Evolutionary conservation across 352 stramenopile genomes (phyloP), one percentile per base, ranked within the genome.

Genomic region (Phytophthora agathidicida): DNA sequence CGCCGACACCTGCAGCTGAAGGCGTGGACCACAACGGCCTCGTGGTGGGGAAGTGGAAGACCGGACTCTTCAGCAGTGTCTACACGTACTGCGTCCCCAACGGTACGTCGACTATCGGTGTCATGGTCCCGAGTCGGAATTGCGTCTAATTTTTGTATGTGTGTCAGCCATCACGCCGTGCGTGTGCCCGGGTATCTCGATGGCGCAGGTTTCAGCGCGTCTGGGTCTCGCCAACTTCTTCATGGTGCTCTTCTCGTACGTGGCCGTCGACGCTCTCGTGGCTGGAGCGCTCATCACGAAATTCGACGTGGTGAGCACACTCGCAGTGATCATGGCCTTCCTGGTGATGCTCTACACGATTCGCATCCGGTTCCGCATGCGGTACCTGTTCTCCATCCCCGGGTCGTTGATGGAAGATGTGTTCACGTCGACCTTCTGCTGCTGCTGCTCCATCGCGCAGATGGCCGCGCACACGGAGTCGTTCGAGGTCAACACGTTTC

Each of bases 301-400:
- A 10, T 49, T 51, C 23, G 36, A 62, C 23, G 64, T 86, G 7
- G 27, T 75, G 30, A 58, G 49, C 36, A 77, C 52, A 19, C 56
- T 84, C 7, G 45, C 49, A 20, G 60, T 80, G n/a, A 71, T 85
- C 52, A 27, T 64, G 39, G 54, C 16, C 17, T 36, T 77, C 19
- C 16, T 73, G 37, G 60, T 66, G 43, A 33, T 58, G 31, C 35
- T 80, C 31, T 72, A 72, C 31, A 62, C 75, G 19, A 68, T 71
- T 27, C 72, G 71, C n/a, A 67, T 85, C 24, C 78, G 78, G 13
- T 86, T 67, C 44, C 72, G 69, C 23, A 72, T 89, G 39, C 80
- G 80, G 30, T 73, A 75, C 54, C 49, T 86, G 5, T 84, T 86
- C 42, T 79, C 68, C 30, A 82, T 86, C 49, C 74, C 65, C 1